Conservation (phyloP, 257 asterid species). For the Striga asiatica region DNA sequence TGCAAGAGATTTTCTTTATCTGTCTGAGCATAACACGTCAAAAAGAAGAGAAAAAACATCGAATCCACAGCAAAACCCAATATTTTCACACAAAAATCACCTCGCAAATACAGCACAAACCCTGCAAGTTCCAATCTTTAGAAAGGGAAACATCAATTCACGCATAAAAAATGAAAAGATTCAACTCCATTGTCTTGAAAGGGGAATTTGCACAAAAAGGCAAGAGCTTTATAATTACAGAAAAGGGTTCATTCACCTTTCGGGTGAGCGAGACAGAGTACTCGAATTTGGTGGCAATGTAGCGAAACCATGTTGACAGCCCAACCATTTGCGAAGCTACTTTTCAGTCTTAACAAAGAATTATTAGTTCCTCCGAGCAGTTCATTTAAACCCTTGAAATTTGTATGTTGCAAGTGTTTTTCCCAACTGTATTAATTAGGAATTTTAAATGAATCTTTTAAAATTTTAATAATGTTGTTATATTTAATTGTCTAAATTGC, state of each 20-base stretch:
- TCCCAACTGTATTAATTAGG: no score
- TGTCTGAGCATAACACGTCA: no score
- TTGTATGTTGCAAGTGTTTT: no score
- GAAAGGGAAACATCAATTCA: not conserved
- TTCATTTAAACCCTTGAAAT: no score
- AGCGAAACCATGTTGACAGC: constrained; percentile 50
- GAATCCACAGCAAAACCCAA: not conserved
- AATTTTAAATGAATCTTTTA: no score
- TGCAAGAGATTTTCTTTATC: no score
- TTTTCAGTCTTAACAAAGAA: not conserved
- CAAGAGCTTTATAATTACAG: not conserved
- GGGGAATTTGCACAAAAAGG: not conserved
- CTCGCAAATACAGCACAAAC: not conserved
- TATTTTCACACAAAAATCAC: no score
- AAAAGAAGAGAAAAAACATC: no score
- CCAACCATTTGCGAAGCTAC: no score
- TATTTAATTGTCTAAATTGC: no score
- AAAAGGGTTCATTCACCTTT: constrained; percentile 35
- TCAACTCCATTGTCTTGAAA: constrained; percentile 7
- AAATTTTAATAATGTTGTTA: no score
- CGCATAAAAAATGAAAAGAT: not conserved
- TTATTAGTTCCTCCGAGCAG: no score
- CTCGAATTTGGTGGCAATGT: constrained; percentile 35
- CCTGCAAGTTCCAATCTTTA: not conserved
- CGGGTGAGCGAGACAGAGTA: constrained; percentile 40